phyloP scores from a whole-genome alignment of 306 rosid genomes.

The Styphnolobium japonicum region DNA sequence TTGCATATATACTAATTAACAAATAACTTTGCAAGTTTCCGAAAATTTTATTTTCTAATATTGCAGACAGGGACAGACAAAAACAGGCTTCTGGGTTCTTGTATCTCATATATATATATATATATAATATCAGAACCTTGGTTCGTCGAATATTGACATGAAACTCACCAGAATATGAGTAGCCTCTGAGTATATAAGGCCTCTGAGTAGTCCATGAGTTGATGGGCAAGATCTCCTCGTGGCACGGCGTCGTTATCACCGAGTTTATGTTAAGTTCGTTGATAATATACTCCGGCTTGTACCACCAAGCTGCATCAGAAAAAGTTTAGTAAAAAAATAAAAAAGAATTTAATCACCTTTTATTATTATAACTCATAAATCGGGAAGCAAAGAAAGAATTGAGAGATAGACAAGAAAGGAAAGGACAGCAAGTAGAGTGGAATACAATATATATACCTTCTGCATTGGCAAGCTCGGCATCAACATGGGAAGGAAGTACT shows the following conservation, averaged over 20 bases:
- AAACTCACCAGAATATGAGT: slow-evolving; percentile 75
- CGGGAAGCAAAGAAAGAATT: background rate
- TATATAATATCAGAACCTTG: too few relatives aligned
- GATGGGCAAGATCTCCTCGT: slow-evolving; percentile 68
- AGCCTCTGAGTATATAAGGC: slow-evolving; percentile 65
- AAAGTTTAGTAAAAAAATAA: background rate
- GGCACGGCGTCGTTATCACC: slow-evolving; percentile 79
- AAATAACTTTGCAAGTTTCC: too few relatives aligned
- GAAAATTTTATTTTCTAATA: too few relatives aligned
- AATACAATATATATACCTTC: slow-evolving; percentile 39
- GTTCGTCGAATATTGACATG: background rate
- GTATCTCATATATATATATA: too few relatives aligned
- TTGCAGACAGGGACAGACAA: too few relatives aligned
- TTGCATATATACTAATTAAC: background rate
- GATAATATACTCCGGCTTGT: slow-evolving; percentile 75
- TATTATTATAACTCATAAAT: too few relatives aligned
- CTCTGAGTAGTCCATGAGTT: slow-evolving; percentile 66
- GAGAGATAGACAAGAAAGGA: background rate
- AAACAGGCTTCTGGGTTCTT: too few relatives aligned
- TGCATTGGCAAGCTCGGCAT: slow-evolving; percentile 68
- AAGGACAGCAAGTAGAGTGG: too few relatives aligned
- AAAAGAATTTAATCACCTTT: background rate
- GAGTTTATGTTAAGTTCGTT: slow-evolving; percentile 81
- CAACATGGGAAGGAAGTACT: slow-evolving; percentile 76
- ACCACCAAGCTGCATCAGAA: slow-evolving; percentile 83